phyloP scores from a whole-genome alignment of 495 filamentous ascomycete species.

The Xylaria cubensis region DNA sequence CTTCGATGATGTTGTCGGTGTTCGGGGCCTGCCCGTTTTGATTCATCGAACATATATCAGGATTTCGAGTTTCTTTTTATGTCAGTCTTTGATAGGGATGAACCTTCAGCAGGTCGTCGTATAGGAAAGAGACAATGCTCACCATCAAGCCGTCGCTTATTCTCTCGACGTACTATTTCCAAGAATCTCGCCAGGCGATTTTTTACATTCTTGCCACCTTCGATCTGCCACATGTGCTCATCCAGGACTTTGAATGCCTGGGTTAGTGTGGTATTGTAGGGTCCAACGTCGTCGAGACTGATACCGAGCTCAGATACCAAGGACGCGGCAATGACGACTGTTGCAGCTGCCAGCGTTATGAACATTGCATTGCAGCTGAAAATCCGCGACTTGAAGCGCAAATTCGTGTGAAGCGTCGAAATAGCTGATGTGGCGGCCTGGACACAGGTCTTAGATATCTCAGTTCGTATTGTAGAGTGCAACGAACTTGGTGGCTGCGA shows the following conservation, averaged over 20 bases:
- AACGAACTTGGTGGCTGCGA: not conserved
- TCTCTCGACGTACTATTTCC: not conserved
- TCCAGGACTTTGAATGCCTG: conserved; percentile 3
- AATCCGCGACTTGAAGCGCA: not conserved
- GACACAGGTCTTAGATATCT: not conserved
- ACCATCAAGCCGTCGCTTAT: not conserved
- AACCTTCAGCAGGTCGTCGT: not conserved
- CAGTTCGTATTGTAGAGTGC: not conserved
- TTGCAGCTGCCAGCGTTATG: not conserved
- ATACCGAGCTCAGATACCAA: not conserved
- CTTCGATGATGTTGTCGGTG: not conserved
- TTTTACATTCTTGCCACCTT: not conserved
- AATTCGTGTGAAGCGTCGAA: not conserved
- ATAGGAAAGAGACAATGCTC: not conserved
- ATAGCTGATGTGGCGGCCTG: not conserved
- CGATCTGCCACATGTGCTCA: not conserved
- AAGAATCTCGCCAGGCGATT: not conserved
- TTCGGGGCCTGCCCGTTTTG: not conserved
- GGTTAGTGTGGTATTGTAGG: not conserved
- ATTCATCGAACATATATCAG: not conserved
- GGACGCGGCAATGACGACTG: not conserved
- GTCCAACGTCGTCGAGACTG: not conserved
- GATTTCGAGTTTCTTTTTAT: not conserved
- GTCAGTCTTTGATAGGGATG: not conserved
- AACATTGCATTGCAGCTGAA: not conserved